Percentiles rank a stretch among this genome's conserved stretches.
Evolutionary conservation across 306 rosid species (phyloP).

Genomic region (Morella rubra): DNA sequence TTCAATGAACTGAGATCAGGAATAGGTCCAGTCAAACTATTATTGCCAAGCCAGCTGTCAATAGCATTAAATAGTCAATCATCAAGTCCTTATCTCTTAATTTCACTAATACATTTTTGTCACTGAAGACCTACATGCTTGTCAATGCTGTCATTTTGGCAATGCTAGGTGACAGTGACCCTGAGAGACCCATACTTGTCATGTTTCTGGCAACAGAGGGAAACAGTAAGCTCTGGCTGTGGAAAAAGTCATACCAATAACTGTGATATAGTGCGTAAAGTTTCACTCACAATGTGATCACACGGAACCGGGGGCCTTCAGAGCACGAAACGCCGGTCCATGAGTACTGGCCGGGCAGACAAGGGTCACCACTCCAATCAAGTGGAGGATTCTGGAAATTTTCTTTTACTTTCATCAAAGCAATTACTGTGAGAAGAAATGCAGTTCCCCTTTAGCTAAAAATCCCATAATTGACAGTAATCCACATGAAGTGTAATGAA

Average conservation of each 20-base stretch:
- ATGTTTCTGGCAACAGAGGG: slow-evolving; percentile 63
- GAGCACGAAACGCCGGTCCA: slow-evolving; percentile 95
- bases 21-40: slow-evolving; percentile 74
- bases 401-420: slow-evolving; percentile 49
- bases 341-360: slow-evolving; percentile 66
- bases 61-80: slow-evolving; percentile 20
- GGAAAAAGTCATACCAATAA: slow-evolving; percentile 13
- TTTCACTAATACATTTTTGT: slow-evolving; percentile 1
- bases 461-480: neutral
- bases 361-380: slow-evolving; percentile 95
- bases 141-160: slow-evolving; percentile 83
- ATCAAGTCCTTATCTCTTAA: slow-evolving; percentile 17
- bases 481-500: neutral
- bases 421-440: slow-evolving; percentile 57
- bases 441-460: slow-evolving; percentile 3
- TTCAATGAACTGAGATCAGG: slow-evolving; percentile 72
- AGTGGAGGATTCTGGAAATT: slow-evolving; percentile 62
- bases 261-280: slow-evolving; percentile 17
- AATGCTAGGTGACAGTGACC: slow-evolving; percentile 67
- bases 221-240: slow-evolving; percentile 33
- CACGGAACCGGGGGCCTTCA: slow-evolving; percentile 60
- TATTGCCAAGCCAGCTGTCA: slow-evolving; percentile 84
- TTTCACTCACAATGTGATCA: slow-evolving; percentile 68
- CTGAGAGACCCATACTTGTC: slow-evolving; percentile 80
- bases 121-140: slow-evolving; percentile 56